These are phyloP conservation scores for Alternaria arborescens DNA, from an alignment of 2,329 filamentous ascomycete genomes.

Conservation along the genomic window DNA sequence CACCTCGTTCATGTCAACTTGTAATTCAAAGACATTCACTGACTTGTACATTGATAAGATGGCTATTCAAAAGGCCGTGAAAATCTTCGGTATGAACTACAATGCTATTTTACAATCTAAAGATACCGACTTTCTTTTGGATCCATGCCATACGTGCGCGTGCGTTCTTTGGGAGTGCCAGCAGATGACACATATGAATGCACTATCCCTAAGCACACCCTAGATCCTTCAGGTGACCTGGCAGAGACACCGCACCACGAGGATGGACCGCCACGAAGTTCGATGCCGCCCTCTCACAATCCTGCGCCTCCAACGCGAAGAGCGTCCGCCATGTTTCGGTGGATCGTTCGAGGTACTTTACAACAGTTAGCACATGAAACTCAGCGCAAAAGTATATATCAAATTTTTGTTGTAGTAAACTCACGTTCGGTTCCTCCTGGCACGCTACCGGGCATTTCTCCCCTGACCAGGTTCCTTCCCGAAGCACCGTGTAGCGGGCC, in stretches of 20 bases:
- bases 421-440: neutral
- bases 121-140: neutral
- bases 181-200: neutral
- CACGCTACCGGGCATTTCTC: neutral
- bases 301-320: neutral
- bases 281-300: neutral
- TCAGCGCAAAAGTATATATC: neutral
- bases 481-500: neutral
- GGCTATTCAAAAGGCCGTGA: fast-evolving
- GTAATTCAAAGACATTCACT: neutral
- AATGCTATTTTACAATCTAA: neutral
- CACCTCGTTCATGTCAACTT: neutral
- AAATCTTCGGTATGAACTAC: fast-evolving
- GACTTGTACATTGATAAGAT: neutral
- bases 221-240: neutral
- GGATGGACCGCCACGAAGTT: neutral
- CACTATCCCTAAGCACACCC: neutral
- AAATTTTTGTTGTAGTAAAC: neutral
- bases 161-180: fast-evolving
- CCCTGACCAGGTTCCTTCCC: neutral
- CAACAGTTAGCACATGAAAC: neutral
- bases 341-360: neutral
- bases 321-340: neutral
- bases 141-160: neutral
- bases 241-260: neutral